Conservation (phyloP, 176 grass and related monocot species). For the Bothriochloa decipiens region DNA sequence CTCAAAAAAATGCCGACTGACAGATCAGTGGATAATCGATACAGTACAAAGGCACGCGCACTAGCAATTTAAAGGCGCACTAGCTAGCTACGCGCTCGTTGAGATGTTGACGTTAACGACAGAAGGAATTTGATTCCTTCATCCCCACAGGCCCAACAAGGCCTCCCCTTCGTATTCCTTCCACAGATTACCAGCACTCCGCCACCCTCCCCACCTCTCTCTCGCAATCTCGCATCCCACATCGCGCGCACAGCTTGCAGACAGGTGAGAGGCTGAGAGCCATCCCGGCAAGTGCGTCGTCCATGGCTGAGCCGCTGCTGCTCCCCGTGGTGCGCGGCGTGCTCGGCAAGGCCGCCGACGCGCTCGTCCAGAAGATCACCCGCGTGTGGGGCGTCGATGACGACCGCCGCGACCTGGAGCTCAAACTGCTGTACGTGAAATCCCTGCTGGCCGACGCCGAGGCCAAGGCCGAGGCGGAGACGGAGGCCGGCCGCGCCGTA, state of each 20-base stretch:
- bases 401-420: neutral
- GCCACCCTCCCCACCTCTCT: neutral
- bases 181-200: no score
- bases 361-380: neutral
- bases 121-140: no score
- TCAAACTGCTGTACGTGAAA: neutral
- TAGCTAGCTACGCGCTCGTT: neutral
- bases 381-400: constrained; percentile 20
- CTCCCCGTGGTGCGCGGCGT: neutral
- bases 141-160: no score
- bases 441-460: neutral
- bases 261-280: neutral
- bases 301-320: constrained; percentile 17
- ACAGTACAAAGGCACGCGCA: no score
- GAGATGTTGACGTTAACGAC: no score
- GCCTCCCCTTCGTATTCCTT: no score
- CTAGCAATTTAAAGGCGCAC: no score
- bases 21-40: no score
- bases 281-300: neutral
- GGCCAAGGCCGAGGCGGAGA: no score
- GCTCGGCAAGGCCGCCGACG: neutral
- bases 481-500: no score
- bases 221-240: neutral
- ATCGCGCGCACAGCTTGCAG: neutral
- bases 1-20: no score